Base-by-base conservation (phyloP, 768 basidiomycete genomes). In the Russula brevipes region DNA sequence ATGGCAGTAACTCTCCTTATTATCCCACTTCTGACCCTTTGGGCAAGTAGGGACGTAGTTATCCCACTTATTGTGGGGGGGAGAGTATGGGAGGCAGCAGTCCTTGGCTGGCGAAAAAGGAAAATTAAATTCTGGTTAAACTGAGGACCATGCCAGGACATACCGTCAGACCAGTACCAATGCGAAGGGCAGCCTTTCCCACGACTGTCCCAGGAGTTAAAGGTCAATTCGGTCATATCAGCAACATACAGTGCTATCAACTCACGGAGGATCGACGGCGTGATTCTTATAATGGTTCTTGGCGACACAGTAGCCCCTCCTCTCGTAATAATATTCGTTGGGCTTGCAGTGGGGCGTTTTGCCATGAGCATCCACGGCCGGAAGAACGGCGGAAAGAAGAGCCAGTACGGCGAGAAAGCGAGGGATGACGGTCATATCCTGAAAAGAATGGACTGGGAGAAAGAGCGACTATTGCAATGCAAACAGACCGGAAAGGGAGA, bases 191-290 rank as follows among this genome's bases (percentile, higher is more conserved):
- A 67, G 39, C 58, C 59, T 49, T 54, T 66, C 12, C 63, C 52
- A 10, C 41, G 0, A 46, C 56, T 61, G 24, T 11, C 1, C 12
- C 6, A 14, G 24, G 35, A 3, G 17, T 11, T 4, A 19, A 46
- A 7, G 36, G 2, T 59, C 42, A 24, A 42, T 45, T 57, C 19
- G 35, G 50, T 11, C 12, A 38, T 24, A 24, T 36, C 24, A n/a
- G 8, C 53, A 12, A n/a, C 12, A 19, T 33, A 19, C 11, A 24
- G 24, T 24, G 1, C 24, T 24, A 63, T 35, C 24, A 11, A 50
- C 68, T 56, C 39, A 62, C 62, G 81, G 79, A 35, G 81, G 80
- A 17, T 72, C 54, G 24, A 24, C 24, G 5, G 77, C 74, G 5
- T 75, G 71, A 30, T 65, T 65, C 6, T 75, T 70, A 1, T 79